These are phyloP conservation scores for Diddensiella transvaalensis DNA, from an alignment of 805 yeast genomes.

Conservation along the genomic window DNA sequence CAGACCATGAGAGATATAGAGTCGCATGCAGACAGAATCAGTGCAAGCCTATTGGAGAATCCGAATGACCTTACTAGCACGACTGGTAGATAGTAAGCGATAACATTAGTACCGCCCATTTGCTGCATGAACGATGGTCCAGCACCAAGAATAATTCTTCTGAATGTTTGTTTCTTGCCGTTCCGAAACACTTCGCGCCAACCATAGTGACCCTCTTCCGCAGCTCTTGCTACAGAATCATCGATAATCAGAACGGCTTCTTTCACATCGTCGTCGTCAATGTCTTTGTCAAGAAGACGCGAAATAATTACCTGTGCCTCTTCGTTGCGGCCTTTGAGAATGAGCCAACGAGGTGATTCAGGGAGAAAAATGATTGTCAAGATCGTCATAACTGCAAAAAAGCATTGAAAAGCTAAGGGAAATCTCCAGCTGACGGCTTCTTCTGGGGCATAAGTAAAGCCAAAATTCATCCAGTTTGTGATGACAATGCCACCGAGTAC, in stretches of 20 bases:
- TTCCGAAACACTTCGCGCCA: not conserved
- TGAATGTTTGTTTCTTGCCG: not conserved
- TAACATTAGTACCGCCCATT: slow-evolving; percentile 5
- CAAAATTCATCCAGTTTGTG: slow-evolving; percentile 52
- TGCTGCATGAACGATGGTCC: slow-evolving; percentile 10
- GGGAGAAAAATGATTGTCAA: slow-evolving; percentile 43
- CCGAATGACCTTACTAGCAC: slow-evolving; percentile 6
- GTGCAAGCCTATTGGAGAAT: not conserved
- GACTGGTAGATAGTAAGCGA: slow-evolving; percentile 8
- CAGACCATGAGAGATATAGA: slow-evolving; percentile 7
- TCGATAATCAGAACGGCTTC: not conserved
- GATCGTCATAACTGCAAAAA: slow-evolving; percentile 43
- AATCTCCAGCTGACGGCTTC: slow-evolving; percentile 55
- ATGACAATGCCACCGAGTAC: slow-evolving; percentile 35
- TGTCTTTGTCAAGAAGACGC: not conserved
- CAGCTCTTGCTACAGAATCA: not conserved
- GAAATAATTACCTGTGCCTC: slow-evolving; percentile 23
- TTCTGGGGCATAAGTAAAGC: slow-evolving; percentile 26
- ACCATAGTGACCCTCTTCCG: not conserved
- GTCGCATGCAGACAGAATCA: slow-evolving; percentile 7
- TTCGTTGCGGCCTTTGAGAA: slow-evolving; percentile 26
- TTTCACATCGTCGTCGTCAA: not conserved
- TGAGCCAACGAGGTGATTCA: slow-evolving; percentile 49
- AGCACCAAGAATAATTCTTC: slow-evolving; percentile 16
- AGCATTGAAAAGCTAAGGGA: slow-evolving; percentile 55